phyloP scores from a whole-genome alignment of 2,329 filamentous ascomycete species.

The Nannizziopsis arthrosporioides region DNA sequence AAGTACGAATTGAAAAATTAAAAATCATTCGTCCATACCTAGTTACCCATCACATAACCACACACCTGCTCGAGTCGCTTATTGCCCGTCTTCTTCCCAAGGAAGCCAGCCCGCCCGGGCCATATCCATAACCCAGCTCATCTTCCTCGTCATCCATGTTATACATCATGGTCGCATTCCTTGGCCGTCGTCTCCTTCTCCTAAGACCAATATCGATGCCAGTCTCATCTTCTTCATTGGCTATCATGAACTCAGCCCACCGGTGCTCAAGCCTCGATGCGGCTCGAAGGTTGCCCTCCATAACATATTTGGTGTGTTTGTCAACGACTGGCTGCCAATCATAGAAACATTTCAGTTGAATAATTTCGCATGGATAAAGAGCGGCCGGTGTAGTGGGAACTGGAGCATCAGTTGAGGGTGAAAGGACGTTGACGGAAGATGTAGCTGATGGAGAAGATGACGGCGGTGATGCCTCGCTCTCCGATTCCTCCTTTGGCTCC shows the following conservation, averaged over 20 bases:
- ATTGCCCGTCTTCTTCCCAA: slow-evolving; percentile 49
- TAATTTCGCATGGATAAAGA: slow-evolving; percentile 64
- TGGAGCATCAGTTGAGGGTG: slow-evolving; percentile 17
- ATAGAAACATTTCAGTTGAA: slow-evolving; percentile 85
- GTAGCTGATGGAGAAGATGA: slow-evolving; percentile 6
- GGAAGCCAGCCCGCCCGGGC: slow-evolving; percentile 24
- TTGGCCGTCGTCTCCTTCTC: slow-evolving; percentile 60
- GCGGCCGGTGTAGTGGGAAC: slow-evolving; percentile 21
- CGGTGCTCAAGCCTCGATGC: slow-evolving; percentile 74
- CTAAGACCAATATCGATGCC: slow-evolving; percentile 48
- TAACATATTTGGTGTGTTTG: slow-evolving; percentile 77
- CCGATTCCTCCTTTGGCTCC: neutral
- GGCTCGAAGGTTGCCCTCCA: slow-evolving; percentile 61
- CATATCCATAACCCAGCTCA: slow-evolving; percentile 28
- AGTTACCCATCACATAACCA: slow-evolving; percentile 47
- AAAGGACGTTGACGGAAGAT: slow-evolving; percentile 1
- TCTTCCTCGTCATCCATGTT: slow-evolving; percentile 66
- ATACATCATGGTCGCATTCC: slow-evolving; percentile 70
- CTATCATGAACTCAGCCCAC: slow-evolving; percentile 92
- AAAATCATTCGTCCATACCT: neutral
- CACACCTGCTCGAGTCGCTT: slow-evolving; percentile 45
- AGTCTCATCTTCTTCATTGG: slow-evolving; percentile 68
- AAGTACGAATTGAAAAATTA: neutral
- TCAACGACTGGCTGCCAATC: slow-evolving; percentile 91
- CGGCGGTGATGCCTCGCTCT: neutral